phyloP scores from a whole-genome alignment of 2,329 filamentous ascomycete species.

The Trichoderma afroharzianum region DNA sequence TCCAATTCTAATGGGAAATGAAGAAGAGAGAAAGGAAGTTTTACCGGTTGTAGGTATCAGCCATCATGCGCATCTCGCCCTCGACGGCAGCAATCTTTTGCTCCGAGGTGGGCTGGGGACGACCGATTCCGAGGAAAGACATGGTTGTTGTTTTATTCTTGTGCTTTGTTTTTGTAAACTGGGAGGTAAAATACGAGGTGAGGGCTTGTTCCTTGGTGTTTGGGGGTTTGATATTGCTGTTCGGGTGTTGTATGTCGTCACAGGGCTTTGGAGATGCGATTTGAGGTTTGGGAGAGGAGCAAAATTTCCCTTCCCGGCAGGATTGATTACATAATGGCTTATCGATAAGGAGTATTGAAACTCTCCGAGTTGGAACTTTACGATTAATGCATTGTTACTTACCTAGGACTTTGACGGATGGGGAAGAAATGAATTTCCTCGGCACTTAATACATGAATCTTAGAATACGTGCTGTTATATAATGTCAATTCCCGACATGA shows the following conservation, averaged over 20 bases:
- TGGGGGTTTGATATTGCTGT: not conserved
- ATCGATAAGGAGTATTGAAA: not conserved
- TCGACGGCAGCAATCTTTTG: conserved; percentile 97
- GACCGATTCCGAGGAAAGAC: conserved; percentile 49
- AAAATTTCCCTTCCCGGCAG: conserved; percentile 14
- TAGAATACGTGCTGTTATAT: not conserved
- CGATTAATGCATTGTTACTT: not conserved
- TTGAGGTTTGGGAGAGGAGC: not conserved
- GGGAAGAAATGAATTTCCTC: not conserved
- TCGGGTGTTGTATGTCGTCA: not conserved
- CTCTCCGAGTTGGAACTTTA: not conserved
- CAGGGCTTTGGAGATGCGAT: conserved; percentile 14
- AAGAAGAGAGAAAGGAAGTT: not conserved
- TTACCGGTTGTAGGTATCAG: conserved; percentile 97
- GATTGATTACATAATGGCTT: conserved; percentile 1
- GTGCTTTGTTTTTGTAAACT: not conserved
- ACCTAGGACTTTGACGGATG: not conserved
- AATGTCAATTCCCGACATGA: not conserved
- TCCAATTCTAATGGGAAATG: not conserved
- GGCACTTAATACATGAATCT: not conserved
- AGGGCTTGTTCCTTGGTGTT: not conserved
- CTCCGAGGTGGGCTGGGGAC: conserved; percentile 83
- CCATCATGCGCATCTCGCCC: conserved; percentile 95
- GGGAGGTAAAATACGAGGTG: not conserved
- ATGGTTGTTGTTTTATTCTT: conserved; percentile 25